A percentile compares a stretch with the other conserved stretches of the same genome.
Conservation (phyloP, 495 filamentous ascomycete genomes). For the Xylaria flabelliformis region DNA sequence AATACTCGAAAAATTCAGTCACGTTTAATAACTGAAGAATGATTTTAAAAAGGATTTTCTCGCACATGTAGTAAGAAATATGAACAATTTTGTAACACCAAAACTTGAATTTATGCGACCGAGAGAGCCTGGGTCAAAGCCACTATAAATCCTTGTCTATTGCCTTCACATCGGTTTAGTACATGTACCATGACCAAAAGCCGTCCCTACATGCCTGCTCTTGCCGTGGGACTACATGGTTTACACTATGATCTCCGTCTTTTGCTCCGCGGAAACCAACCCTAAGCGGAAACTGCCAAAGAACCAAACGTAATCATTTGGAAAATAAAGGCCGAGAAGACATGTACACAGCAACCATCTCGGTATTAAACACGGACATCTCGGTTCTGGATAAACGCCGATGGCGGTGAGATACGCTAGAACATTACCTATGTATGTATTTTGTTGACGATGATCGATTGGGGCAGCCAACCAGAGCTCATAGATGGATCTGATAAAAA, state of each 20-base stretch:
- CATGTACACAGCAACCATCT: not conserved
- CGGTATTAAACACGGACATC: not conserved
- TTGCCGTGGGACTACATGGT: not conserved
- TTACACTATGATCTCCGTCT: not conserved
- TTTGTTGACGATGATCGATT: not conserved
- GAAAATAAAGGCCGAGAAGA: not conserved
- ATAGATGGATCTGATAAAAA: constrained; percentile 2
- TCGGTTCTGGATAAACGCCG: not conserved
- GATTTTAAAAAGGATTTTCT: not conserved
- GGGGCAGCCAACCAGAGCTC: not conserved
- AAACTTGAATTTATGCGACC: not conserved
- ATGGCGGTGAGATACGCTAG: not conserved
- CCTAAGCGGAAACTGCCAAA: not conserved
- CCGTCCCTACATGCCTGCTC: not conserved
- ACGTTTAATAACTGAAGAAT: not conserved
- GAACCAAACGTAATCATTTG: not conserved
- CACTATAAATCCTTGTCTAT: not conserved
- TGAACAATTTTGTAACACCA: not conserved
- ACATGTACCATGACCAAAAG: not conserved
- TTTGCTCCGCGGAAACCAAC: not conserved
- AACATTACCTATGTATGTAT: not conserved
- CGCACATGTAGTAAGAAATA: not conserved
- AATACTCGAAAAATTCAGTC: not conserved
- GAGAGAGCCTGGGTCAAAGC: not conserved
- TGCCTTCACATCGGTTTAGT: not conserved